Conservation (phyloP, 495 filamentous ascomycete genomes). For the Penicillium paradoxum region DNA sequence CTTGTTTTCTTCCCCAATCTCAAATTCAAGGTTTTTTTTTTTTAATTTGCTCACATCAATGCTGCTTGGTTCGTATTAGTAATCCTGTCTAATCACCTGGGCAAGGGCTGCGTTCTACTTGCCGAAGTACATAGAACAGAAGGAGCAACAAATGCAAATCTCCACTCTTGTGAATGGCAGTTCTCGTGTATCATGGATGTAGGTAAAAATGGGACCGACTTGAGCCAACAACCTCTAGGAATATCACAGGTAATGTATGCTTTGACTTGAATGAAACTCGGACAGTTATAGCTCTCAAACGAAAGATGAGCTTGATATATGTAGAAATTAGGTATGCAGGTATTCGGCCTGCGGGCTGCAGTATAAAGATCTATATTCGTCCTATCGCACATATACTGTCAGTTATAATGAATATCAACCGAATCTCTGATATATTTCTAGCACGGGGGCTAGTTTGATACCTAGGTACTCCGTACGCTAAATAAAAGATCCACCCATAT, state of each 20-base stretch:
- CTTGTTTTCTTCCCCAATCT: neutral
- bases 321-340: neutral
- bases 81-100: neutral
- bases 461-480: no score
- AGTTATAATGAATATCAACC: no score
- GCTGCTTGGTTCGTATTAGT: neutral
- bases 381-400: no score
- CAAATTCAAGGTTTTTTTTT: neutral
- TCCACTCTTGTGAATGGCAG: conserved; percentile 15
- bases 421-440: no score
- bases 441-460: no score
- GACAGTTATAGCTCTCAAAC: no score
- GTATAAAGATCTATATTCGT: no score
- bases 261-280: neutral
- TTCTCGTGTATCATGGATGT: neutral
- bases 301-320: no score
- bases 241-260: neutral
- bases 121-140: neutral
- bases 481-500: no score
- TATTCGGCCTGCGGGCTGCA: no score
- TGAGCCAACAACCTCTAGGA: no score
- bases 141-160: conserved; percentile 13
- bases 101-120: no score
- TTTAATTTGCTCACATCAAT: neutral
- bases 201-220: neutral